Base-by-base conservation (phyloP, 768 basidiomycete genomes). In the Tephrocybe sp. region DNA sequence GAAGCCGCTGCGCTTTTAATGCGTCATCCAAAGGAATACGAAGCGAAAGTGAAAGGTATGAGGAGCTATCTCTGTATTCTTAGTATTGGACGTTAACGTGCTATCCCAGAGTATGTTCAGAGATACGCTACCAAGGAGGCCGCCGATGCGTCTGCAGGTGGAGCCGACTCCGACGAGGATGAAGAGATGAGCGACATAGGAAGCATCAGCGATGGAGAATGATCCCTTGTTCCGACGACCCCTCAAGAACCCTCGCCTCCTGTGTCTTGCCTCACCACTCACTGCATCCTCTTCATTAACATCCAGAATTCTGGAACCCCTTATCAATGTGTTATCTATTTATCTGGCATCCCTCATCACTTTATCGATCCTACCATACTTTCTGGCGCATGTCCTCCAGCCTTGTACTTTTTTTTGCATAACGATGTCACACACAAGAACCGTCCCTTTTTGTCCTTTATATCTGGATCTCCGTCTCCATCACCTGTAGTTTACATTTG, bases 1-100 rank as follows among this genome's bases (percentile, higher is more conserved):
- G 97, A 99, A 70, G 97, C 97, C 16, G 97, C 97, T 8, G 93
- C 95, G 1, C 75, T 99, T 30, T 80, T 98, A 54, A 94, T 98
- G 91, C 88, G 95, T 23, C 94, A 98, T 64, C 94, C 94, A 27
- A 93, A 94, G 66, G 88, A 92, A 55, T 99, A 99, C 61, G 93
- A 95, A 56, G 79, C 78, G 19, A 95, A 91, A 65, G 94, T 99
- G 49, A 92, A 93, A 73, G 92, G 91, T 88, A 61, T 25, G 78
- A 31, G 57, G 18, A 31, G 27, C 11, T 22, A 25, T 21, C 42
- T 23, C 34, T 24, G 33, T 30, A 34, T 16, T 12, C 10, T 18
- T 10, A 18, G 1, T n/a, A 18, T 33, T 27, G 23, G 13, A 40
- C 12, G 33, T 36, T 57, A 47, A 27, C 16, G 19, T 42, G n/a